These are phyloP conservation scores for Neofusicoccum sp. DNA, from an alignment of 2,329 filamentous ascomycete species.

Conservation along the genomic window DNA sequence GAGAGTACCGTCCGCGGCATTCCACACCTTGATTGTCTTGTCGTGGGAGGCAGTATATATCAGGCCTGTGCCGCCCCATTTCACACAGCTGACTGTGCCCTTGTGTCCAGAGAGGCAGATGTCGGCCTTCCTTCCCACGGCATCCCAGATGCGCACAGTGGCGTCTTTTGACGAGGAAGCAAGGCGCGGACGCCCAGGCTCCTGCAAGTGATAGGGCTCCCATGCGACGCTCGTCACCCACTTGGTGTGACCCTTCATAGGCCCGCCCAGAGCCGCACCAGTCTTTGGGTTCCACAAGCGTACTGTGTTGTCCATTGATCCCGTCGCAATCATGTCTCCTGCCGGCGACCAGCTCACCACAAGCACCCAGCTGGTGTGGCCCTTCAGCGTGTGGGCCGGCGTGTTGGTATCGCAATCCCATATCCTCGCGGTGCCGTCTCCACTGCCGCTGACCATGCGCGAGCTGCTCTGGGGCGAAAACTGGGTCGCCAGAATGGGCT, in stretches of 20 bases:
- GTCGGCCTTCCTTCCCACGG: conserved; percentile 75
- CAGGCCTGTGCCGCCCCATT: conserved; percentile 84
- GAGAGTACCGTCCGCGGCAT: conserved; percentile 75
- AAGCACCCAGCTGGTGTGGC: conserved; percentile 88
- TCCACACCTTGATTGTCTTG: conserved; percentile 91
- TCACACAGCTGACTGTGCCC: conserved; percentile 83
- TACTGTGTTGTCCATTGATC: conserved; percentile 92
- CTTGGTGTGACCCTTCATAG: conserved; percentile 83
- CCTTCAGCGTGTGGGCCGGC: conserved; percentile 80
- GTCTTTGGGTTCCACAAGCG: conserved; percentile 85
- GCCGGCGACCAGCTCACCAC: conserved; percentile 87
- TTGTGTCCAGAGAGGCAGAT: conserved; percentile 87
- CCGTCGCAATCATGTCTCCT: conserved; percentile 78
- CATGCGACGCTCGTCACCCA: conserved; percentile 87
- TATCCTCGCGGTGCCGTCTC: conserved; percentile 87
- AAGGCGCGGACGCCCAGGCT: conserved; percentile 71
- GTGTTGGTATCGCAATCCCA: conserved; percentile 96
- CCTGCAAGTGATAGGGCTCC: conserved; percentile 90
- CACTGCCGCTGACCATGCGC: conserved; percentile 82
- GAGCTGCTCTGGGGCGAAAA: conserved; percentile 81
- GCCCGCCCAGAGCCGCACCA: conserved; percentile 70
- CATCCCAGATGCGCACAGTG: conserved; percentile 85
- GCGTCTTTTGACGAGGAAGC: conserved; percentile 89
- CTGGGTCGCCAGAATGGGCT: conserved; percentile 82
- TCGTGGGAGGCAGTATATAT: conserved; percentile 69